A percentile compares a stretch with the other conserved stretches of the same genome.
phyloP scores from a whole-genome alignment of 805 yeast genomes.

The Kluyveromyces siamensis region DNA sequence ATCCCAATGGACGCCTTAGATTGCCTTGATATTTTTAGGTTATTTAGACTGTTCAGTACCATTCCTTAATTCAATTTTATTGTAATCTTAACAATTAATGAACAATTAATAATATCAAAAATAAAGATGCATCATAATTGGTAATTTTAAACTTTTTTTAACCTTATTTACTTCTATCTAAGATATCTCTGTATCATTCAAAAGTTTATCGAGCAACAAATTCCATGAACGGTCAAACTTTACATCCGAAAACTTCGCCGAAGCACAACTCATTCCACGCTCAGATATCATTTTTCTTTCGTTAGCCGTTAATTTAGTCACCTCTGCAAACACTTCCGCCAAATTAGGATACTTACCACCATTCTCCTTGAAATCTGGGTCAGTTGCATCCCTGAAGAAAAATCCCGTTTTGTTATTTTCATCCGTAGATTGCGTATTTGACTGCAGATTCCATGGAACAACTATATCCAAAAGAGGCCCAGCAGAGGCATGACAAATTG shows the following conservation, averaged over 20 bases:
- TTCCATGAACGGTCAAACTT: conserved; percentile 51
- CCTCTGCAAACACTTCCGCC: conserved; percentile 37
- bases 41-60: background rate
- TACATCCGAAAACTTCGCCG: conserved; percentile 52
- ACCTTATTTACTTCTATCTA: no score
- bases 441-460: conserved; percentile 37
- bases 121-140: no score
- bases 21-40: background rate
- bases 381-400: conserved; percentile 60
- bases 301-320: conserved; percentile 31
- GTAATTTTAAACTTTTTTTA: no score
- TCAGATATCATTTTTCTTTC: conserved; percentile 35
- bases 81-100: no score
- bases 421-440: conserved; percentile 17
- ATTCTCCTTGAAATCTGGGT: conserved; percentile 51
- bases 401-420: conserved; percentile 56
- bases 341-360: conserved; percentile 37
- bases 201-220: conserved; percentile 14
- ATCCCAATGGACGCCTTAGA: background rate
- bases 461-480: conserved; percentile 91
- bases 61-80: background rate
- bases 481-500: conserved; percentile 89
- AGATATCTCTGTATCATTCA: background rate
- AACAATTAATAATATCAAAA: no score
- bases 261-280: conserved; percentile 38